These are phyloP conservation scores for Aspergillus puulaauensis DNA, from an alignment of 2,329 filamentous ascomycete species.

Conservation along the genomic window DNA sequence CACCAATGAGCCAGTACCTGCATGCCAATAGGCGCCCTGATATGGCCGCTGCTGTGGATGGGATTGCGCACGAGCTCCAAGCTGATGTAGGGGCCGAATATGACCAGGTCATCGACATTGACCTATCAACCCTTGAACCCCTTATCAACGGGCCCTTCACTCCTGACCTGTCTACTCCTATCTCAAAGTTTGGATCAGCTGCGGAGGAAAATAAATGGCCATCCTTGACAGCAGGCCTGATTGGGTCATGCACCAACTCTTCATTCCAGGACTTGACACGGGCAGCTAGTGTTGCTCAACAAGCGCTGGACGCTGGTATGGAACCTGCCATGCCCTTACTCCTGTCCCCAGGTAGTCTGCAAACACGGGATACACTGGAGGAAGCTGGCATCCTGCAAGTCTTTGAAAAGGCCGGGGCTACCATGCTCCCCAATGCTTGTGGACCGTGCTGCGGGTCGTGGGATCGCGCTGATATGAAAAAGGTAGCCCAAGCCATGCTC, in stretches of 20 bases:
- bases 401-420: slow-evolving; percentile 92
- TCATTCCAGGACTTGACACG: slow-evolving; percentile 90
- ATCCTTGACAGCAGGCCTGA: slow-evolving; percentile 81
- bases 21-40: slow-evolving; percentile 85
- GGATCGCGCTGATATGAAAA: slow-evolving; percentile 90
- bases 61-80: slow-evolving; percentile 69
- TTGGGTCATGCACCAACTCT: slow-evolving; percentile 97
- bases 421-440: slow-evolving; percentile 93
- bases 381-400: slow-evolving; percentile 89
- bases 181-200: slow-evolving; percentile 94
- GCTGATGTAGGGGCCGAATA: slow-evolving; percentile 91
- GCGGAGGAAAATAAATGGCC: slow-evolving; percentile 96
- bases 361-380: slow-evolving; percentile 91
- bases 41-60: slow-evolving; percentile 71
- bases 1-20: slow-evolving; percentile 96
- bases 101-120: slow-evolving; percentile 93
- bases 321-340: slow-evolving; percentile 95
- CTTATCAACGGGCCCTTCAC: slow-evolving; percentile 99
- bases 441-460: slow-evolving; percentile 92
- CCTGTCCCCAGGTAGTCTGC: slow-evolving; percentile 94
- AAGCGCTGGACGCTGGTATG: slow-evolving; percentile 86
- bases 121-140: slow-evolving; percentile 90
- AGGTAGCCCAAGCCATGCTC: slow-evolving; percentile 87
- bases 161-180: slow-evolving; percentile 93
- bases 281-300: slow-evolving; percentile 83